Percentiles rank a stretch among this genome's conserved stretches.
Conservation (phyloP, 1,139 yeast genomes). For the Debaryomyces coudertii region DNA sequence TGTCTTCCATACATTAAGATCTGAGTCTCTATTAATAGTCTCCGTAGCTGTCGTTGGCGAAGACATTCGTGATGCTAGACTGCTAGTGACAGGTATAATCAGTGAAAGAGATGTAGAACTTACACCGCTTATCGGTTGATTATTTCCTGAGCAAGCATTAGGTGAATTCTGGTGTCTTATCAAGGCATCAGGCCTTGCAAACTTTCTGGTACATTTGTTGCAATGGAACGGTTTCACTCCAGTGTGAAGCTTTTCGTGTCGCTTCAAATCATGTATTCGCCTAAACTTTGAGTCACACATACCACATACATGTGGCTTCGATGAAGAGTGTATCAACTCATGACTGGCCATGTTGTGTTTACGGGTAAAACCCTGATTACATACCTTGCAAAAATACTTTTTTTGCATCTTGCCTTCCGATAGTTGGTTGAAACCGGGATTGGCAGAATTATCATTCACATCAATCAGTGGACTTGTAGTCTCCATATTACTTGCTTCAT, state of each 20-base stretch:
- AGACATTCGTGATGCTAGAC: constrained; percentile 8
- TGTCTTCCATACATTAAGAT: constrained; percentile 20
- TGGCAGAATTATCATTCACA: neutral
- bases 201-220: constrained; percentile 60
- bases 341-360: constrained; percentile 78
- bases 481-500: too few relatives aligned
- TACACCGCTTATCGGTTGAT: neutral
- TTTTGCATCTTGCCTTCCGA: constrained; percentile 16
- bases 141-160: constrained; percentile 39
- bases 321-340: constrained; percentile 66
- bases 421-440: neutral
- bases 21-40: constrained; percentile 16
- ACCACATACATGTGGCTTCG: constrained; percentile 69
- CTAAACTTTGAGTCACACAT: constrained; percentile 67
- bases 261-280: constrained; percentile 72
- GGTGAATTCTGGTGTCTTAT: constrained; percentile 60
- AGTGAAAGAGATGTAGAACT: neutral
- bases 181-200: constrained; percentile 80
- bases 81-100: neutral
- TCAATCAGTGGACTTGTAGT: too few relatives aligned
- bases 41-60: constrained; percentile 11
- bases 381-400: constrained; percentile 56
- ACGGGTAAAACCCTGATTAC: constrained; percentile 66
- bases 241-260: constrained; percentile 76
- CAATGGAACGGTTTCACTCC: constrained; percentile 75